Base-by-base conservation (phyloP, 331 rosid species). In the Malus hybrid region DNA sequence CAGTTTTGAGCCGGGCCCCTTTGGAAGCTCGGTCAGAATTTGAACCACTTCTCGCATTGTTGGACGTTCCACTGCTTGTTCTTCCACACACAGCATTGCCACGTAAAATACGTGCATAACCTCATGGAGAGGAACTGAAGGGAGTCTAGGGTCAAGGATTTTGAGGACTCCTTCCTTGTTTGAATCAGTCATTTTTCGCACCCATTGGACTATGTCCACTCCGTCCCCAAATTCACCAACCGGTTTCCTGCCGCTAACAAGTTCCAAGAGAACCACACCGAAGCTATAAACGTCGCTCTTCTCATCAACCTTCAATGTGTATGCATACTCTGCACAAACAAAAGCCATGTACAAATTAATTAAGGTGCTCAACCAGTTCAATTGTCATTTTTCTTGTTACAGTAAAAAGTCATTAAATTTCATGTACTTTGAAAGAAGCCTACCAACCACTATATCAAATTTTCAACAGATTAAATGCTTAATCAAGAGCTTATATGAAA, bases 31-130 rank as follows among this genome's bases (percentile, higher is more conserved):
- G 1, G 99, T 84, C 16, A 95, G 87, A 59, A 95, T 95, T 82
- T 88, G 99, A 76, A 95, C 97, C 32, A 95, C 99, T 81, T 95
- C 99, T 1, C 93, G 87, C 99, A 95, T 95, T 3, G 97, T 92
- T 39, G 99, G 99, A 22, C 99, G 86, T 81, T 92, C 95, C 24
- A 92, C 96, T 5, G 97, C 97, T 36, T 90, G 97, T 82, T 92
- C 99, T 82, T 90, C 97, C 34, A 93, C 97, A 66, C 99, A 95
- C 3, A 95, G 86, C 90, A 95, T 82, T 56, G 99, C 99, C 2
- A 95, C 97, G 62, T 95, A 89, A 83, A 95, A 90, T 2, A 92
- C 90, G 71, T 95, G 99, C 91, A 90, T 92, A 63, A 89, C 96
- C 76, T 95, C 99, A 7, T 90, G 88, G 69, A 95, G 94, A 20